Conservation (phyloP, 2,329 filamentous ascomycete species). For the Penicillium brasilianum region DNA sequence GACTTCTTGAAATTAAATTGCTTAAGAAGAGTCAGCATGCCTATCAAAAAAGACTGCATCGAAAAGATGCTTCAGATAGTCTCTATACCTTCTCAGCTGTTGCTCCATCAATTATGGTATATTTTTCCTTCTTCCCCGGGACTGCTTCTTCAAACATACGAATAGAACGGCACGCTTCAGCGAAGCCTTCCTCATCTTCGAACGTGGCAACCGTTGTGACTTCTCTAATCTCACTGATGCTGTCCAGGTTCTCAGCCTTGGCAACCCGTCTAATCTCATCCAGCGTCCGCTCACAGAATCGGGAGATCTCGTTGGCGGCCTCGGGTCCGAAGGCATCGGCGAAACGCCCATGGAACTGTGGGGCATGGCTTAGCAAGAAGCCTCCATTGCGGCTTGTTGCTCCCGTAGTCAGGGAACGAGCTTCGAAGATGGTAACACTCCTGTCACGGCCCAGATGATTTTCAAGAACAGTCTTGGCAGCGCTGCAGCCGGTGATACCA, state of each 20-base stretch:
- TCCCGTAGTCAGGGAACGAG: conserved; percentile 30
- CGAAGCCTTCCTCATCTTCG: conserved; percentile 34
- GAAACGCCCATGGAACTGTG: not conserved
- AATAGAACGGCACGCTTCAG: conserved; percentile 41
- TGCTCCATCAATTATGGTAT: not conserved
- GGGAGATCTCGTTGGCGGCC: not conserved
- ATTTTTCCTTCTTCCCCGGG: not conserved
- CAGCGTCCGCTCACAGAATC: not conserved
- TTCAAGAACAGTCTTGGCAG: not conserved
- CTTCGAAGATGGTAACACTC: conserved; percentile 33
- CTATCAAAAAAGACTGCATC: not conserved
- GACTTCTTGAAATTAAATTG: not conserved
- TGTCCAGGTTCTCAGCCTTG: conserved; percentile 18
- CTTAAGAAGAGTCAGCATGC: not conserved
- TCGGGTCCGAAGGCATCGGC: conserved; percentile 7
- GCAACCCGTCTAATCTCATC: conserved; percentile 25
- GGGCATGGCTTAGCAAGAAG: conserved; percentile 23
- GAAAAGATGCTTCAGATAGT: not conserved
- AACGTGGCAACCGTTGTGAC: conserved; percentile 1
- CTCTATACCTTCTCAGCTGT: not conserved
- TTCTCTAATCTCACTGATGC: conserved; percentile 8
- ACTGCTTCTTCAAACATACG: conserved; percentile 55
- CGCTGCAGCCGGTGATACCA: not conserved
- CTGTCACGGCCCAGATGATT: conserved; percentile 5
- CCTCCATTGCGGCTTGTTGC: conserved; percentile 37